These are phyloP conservation scores for Volvox reticuliferus DNA, from an alignment of 139 green algal species.

Conservation along the genomic window DNA sequence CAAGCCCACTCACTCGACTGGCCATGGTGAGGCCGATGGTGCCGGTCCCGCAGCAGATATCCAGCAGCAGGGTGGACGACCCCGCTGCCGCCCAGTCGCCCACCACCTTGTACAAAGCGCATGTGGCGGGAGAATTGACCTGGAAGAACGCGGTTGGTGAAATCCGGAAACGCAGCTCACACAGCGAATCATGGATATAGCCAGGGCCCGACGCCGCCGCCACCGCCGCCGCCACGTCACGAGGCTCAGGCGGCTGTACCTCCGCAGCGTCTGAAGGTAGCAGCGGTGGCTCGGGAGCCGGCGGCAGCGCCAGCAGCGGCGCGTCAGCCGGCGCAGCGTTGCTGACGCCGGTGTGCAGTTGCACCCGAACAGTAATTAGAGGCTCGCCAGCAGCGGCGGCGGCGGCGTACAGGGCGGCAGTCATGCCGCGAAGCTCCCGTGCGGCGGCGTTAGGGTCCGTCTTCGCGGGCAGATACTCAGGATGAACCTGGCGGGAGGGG, in stretches of 20 bases:
- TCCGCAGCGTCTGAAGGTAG: too few species aligned
- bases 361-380: conserved; percentile 47
- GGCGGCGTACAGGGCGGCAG: conserved; percentile 2
- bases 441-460: conserved; percentile 12
- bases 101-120: conserved; percentile 61
- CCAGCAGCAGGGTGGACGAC: conserved; percentile 76
- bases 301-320: conserved; percentile 38
- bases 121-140: conserved; percentile 56
- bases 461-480: background rate
- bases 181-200: conserved; percentile 69
- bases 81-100: conserved; percentile 46
- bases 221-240: background rate
- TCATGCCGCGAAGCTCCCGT: conserved; percentile 19
- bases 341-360: conserved; percentile 58
- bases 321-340: conserved; percentile 60
- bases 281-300: background rate
- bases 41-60: conserved; percentile 93
- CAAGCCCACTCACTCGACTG: conserved; percentile 3
- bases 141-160: conserved; percentile 92
- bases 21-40: conserved; percentile 88
- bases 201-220: background rate
- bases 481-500: conserved; percentile 30
- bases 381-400: conserved; percentile 12
- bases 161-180: conserved; percentile 81
- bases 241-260: background rate